Evolutionary conservation across 2,329 filamentous ascomycete species (phyloP).

Genomic region (Diaporthe sp.): DNA sequence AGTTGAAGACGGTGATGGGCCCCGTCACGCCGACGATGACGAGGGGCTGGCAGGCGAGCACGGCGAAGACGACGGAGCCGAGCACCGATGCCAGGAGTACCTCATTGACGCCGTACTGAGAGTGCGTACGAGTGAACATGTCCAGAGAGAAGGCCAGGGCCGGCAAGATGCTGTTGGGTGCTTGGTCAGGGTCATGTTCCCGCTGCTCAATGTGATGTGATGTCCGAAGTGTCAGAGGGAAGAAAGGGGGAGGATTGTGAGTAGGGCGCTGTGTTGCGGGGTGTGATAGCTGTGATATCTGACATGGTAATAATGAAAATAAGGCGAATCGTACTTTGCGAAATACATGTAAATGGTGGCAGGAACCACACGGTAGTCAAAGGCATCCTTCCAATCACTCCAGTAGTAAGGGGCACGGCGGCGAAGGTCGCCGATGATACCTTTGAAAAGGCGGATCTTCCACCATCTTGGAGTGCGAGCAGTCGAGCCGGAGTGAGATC

Average conservation of each 20-base stretch:
- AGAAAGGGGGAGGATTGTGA: neutral
- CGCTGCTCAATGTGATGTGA: neutral
- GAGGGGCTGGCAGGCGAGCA: constrained; percentile 85
- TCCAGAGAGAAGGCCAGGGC: constrained; percentile 91
- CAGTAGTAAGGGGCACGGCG: constrained; percentile 81
- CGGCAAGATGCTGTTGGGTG: constrained; percentile 77
- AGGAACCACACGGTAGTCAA: constrained; percentile 90
- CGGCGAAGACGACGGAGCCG: constrained; percentile 82
- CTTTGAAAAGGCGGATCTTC: constrained; percentile 80
- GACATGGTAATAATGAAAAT: neutral
- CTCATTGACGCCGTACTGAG: constrained; percentile 91
- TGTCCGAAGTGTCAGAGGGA: neutral
- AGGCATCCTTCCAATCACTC: constrained; percentile 88
- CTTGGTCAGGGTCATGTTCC: constrained; percentile 30
- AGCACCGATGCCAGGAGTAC: constrained; percentile 88
- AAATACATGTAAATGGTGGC: constrained; percentile 96
- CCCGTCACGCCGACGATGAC: constrained; percentile 93
- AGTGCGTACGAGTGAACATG: constrained; percentile 90
- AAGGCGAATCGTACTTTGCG: constrained; percentile 77
- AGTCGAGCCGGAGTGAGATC: constrained; percentile 9
- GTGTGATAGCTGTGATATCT: neutral
- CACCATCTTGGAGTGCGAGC: constrained; percentile 68
- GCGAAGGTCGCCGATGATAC: constrained; percentile 83
- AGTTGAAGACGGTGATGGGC: constrained; percentile 94
- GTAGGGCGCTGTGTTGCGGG: neutral